Evolutionary conservation across 2,329 filamentous ascomycete species (phyloP).

Genomic region (Fusarium temperatum): DNA sequence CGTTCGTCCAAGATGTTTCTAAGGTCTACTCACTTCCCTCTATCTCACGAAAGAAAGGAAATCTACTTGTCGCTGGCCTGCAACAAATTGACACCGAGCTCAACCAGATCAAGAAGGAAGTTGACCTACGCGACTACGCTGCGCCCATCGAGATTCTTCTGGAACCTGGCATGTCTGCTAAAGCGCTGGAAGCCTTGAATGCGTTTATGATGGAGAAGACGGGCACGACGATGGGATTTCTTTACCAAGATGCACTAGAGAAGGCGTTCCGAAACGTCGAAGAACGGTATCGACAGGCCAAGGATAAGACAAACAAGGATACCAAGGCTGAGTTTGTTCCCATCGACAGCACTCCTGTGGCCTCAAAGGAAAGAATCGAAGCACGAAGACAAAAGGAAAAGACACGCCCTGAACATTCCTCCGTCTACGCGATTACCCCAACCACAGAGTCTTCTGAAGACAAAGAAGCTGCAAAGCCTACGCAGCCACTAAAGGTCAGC

Average conservation of each 20-base stretch:
- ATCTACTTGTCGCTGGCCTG: slow-evolving; percentile 47
- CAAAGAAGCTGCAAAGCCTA: background rate
- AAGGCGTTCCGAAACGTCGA: slow-evolving; percentile 49
- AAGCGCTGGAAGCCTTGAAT: slow-evolving; percentile 50
- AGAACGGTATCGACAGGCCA: slow-evolving; percentile 39
- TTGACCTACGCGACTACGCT: slow-evolving; percentile 53
- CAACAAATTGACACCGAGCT: slow-evolving; percentile 51
- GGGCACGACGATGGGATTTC: slow-evolving; percentile 51
- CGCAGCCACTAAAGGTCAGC: slow-evolving; percentile 49
- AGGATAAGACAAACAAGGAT: slow-evolving; percentile 35
- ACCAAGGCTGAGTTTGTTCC: slow-evolving; percentile 1
- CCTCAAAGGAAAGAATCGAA: slow-evolving; percentile 42
- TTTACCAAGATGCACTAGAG: slow-evolving; percentile 56
- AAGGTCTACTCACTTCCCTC: slow-evolving; percentile 48
- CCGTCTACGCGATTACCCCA: slow-evolving; percentile 45
- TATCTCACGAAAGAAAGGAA: slow-evolving; percentile 51
- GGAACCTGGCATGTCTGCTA: slow-evolving; percentile 50
- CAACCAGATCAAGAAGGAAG: slow-evolving; percentile 46
- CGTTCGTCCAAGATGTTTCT: slow-evolving; percentile 53
- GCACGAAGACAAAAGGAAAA: slow-evolving; percentile 54
- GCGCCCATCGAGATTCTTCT: slow-evolving; percentile 54
- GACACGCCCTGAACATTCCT: slow-evolving; percentile 51
- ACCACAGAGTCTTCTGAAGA: background rate
- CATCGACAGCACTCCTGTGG: slow-evolving; percentile 27
- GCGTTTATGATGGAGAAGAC: slow-evolving; percentile 49